These are phyloP conservation scores for Kodamaea neixiangensis DNA, from an alignment of 805 yeast species.

Conservation along the genomic window DNA sequence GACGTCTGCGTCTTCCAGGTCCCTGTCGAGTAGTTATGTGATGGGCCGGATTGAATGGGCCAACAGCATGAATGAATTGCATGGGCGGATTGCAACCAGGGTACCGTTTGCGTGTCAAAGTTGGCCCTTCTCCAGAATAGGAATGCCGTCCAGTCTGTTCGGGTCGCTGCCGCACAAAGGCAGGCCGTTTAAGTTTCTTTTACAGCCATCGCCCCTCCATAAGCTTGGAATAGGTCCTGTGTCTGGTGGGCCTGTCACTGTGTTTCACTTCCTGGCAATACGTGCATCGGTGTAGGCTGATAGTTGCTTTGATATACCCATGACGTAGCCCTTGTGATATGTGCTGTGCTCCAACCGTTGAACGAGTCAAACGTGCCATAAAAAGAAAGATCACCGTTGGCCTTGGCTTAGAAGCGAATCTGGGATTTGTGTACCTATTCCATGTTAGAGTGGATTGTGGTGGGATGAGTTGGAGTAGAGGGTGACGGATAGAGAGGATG, in stretches of 20 bases:
- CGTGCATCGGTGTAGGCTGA: background rate
- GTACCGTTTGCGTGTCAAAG: background rate
- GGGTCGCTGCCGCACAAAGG: constrained; percentile 1
- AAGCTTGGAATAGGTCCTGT: background rate
- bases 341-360: background rate
- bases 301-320: too few species aligned
- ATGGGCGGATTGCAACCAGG: too few species aligned
- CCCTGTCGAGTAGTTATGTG: too few species aligned
- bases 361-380: background rate
- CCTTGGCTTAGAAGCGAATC: background rate
- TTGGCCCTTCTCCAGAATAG: background rate
- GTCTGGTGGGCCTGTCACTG: background rate
- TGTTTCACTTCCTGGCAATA: background rate
- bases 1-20: background rate
- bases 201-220: background rate
- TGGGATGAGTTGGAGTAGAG: too few species aligned
- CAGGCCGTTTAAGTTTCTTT: constrained; percentile 1
- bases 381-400: background rate
- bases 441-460: too few species aligned
- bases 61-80: too few species aligned
- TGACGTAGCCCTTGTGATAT: background rate
- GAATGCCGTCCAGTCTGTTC: background rate
- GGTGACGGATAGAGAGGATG: too few species aligned
- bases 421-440: background rate
- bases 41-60: too few species aligned